Base-by-base conservation (phyloP, 768 basidiomycete genomes). In the Pisolithus microcarpus region DNA sequence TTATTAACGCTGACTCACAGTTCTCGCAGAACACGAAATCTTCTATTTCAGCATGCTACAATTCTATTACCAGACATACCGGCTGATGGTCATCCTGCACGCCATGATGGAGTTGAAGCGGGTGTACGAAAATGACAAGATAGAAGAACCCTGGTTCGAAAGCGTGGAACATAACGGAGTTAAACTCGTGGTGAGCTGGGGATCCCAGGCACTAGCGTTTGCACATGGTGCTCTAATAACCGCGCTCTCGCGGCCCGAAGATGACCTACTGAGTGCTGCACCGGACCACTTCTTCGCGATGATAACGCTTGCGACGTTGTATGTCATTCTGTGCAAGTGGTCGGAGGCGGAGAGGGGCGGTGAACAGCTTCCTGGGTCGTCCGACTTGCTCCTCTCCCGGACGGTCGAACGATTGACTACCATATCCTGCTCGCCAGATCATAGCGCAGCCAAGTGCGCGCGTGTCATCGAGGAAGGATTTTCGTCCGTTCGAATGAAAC, bases 221-320 rank as follows among this genome's bases (percentile, higher is more conserved):
- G 68, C 75, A 24, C 72, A 76, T 54, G 61, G 64, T 1, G 62
- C 73, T 39, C 55, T 75, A 45, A 64, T 67, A 39, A 40, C 64
- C 3, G 57, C 65, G 7, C 64, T 75, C 39, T 63, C 70, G 21
- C 51, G 64, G 28, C 53, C 60, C 24, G 70, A 76, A 44, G 50
- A 64, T 18, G 56, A 55, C 0, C 58, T 72, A n/a, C 59, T 76
- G 50, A 65, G 67, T 52, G 63, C 73, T 10, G 67, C 72, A 7
- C 74, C 74, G 2, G 75, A 76, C 58, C 61, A 59, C 38, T 46
- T 75, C 24, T 76, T 71, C 51, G 61, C 61, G 28, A 68, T 77
- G 67, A 63, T 76, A 42, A 61, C 68, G 0, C 73, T 76, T 47
- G 71, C 75, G 38, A 71, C 75, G 5, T 65, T 72, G 1, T 75